Evolutionary conservation across 495 filamentous ascomycete species (phyloP), one percentile per base, ranked within the genome.

Genomic region (Talaromyces borbonicus): DNA sequence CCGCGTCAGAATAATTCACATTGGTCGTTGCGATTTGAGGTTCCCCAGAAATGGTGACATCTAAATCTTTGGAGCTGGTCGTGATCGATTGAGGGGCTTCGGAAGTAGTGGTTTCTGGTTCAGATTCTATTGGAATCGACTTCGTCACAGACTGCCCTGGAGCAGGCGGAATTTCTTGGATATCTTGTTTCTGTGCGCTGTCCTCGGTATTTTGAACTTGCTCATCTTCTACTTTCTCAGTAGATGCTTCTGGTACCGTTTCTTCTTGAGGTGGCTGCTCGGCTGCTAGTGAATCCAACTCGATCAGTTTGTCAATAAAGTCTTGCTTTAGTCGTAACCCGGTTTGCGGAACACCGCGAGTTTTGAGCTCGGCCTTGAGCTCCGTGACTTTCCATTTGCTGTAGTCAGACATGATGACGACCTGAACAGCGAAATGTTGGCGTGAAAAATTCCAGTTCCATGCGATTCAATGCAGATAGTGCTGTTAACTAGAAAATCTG

Each of bases 371-470:
- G 16, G 69, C 67, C 55, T 73, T 74, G 44, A 77, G 55, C 33
- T 75, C 72, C n/a, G 65, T 60, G 30, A 77, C 73, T 50, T 74
- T 77, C 61, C 61, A 66, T 49, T 70, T 72, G 23, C 64, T 66
- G 49, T 73, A 77, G 46, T 77, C 72, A 40, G 57, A 48, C 72
- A 75, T 76, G 4, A 18, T 63, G 49, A 47, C 27, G 46, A 20
- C 16, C 29, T 41, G 2, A 1, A n/a, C 1, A 22, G 12, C 25
- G 3, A 19, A 41, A 12, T 11, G n/a, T n/a, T n/a, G n/a, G n/a
- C n/a, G n/a, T n/a, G n/a, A n/a, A n/a, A n/a, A n/a, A n/a, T n/a
- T n/a, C n/a, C n/a, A n/a, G n/a, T n/a, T n/a, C n/a, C n/a, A n/a
- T n/a, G n/a, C n/a, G n/a, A n/a, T n/a, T n/a, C n/a, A n/a, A n/a